These are phyloP conservation scores for Citrus sp. DNA, from an alignment of 345 rosid species.

Conservation along the genomic window DNA sequence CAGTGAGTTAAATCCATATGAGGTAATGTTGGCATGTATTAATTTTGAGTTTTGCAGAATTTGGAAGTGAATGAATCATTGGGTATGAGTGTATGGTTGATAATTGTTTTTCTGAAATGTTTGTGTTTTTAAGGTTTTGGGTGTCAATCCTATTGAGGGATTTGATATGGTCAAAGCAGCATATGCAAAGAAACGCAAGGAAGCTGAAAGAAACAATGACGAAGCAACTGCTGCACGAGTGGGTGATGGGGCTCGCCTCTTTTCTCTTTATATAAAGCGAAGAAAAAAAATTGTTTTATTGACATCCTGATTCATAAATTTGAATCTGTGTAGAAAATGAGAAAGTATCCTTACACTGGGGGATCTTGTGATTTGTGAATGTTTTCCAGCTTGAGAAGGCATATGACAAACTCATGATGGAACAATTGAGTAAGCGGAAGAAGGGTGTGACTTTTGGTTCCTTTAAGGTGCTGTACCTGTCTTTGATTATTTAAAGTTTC, in stretches of 20 bases:
- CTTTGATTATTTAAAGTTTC: background rate
- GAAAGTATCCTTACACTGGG: constrained; percentile 6
- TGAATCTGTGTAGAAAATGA: background rate
- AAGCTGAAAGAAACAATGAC: constrained; percentile 80
- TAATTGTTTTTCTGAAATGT: background rate
- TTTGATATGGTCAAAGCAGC: constrained; percentile 71
- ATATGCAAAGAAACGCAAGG: constrained; percentile 70
- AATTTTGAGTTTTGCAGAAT: background rate
- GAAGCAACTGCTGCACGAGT: constrained; percentile 77
- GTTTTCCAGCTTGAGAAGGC: constrained; percentile 85
- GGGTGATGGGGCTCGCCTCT: constrained; percentile 22
- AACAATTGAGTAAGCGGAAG: constrained; percentile 72
- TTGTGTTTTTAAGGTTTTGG: constrained; percentile 64
- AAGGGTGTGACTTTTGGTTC: constrained; percentile 86
- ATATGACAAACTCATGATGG: constrained; percentile 94
- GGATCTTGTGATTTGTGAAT: constrained; percentile 12
- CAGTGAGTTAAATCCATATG: constrained; percentile 72
- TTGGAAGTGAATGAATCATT: constrained; percentile 1
- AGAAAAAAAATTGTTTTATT: background rate
- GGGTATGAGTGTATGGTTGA: background rate
- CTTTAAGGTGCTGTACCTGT: constrained; percentile 47
- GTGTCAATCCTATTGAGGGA: constrained; percentile 80
- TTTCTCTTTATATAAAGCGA: background rate
- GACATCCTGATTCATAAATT: background rate
- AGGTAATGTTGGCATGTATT: constrained; percentile 41